phyloP scores from a whole-genome alignment of 2,329 filamentous ascomycete species.

The Orbilia javanica region DNA sequence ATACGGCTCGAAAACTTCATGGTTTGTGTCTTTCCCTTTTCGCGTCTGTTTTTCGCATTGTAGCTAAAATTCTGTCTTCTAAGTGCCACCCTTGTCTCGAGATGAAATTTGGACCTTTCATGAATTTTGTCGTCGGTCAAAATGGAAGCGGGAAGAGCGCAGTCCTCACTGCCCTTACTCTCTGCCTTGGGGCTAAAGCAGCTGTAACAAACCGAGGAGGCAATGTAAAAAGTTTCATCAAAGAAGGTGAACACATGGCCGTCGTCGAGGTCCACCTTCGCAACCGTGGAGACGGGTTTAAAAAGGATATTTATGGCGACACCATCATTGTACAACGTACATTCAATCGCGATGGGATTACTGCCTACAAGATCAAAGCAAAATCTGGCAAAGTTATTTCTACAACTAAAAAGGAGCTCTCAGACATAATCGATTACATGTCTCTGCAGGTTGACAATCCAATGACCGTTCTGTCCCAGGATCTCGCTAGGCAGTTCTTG shows the following conservation, averaged over 20 bases:
- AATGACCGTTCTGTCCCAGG: conserved; percentile 93
- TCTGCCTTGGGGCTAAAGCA: conserved; percentile 95
- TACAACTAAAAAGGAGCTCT: conserved; percentile 85
- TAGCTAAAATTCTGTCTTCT: background rate
- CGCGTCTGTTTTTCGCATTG: background rate
- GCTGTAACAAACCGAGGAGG: conserved; percentile 91
- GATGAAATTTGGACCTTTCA: conserved; percentile 88
- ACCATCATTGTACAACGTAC: conserved; percentile 91
- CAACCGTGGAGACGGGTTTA: conserved; percentile 89
- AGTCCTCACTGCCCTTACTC: conserved; percentile 88
- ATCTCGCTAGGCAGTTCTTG: conserved; percentile 92
- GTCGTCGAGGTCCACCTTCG: conserved; percentile 87
- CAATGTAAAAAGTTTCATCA: conserved; percentile 90
- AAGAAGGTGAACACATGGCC: conserved; percentile 83
- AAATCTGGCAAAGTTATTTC: conserved; percentile 78
- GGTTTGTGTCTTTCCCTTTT: conserved; percentile 2
- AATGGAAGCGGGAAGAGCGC: conserved; percentile 99
- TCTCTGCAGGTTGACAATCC: conserved; percentile 96
- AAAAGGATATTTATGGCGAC: conserved; percentile 82
- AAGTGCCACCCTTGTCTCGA: conserved; percentile 84
- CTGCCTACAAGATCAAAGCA: conserved; percentile 88
- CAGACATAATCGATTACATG: conserved; percentile 93
- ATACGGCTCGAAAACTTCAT: conserved; percentile 55
- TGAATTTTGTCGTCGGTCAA: conserved; percentile 98
- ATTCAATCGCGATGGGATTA: conserved; percentile 80